These are phyloP conservation scores for Astrephomene gubernaculifera DNA, from an alignment of 139 green algal genomes.

Conservation along the genomic window DNA sequence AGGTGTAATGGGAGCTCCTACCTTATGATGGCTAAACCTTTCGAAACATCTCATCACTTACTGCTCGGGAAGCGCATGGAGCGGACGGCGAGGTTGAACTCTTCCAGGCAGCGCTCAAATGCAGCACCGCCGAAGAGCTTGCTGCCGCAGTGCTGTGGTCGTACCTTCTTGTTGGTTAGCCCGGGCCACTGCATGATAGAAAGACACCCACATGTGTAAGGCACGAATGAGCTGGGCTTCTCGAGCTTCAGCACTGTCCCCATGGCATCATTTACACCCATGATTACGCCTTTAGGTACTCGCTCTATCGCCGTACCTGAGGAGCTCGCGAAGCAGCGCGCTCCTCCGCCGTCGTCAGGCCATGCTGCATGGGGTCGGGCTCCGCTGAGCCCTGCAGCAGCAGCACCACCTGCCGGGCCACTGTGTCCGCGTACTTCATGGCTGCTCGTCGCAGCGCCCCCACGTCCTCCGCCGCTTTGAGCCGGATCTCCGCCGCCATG, in stretches of 20 bases:
- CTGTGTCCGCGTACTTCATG: constrained; percentile 53
- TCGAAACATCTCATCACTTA: too few relatives aligned
- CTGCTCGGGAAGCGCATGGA: constrained; percentile 80
- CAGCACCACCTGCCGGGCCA: constrained; percentile 58
- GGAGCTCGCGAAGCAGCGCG: constrained; percentile 47
- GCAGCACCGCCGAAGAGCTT: constrained; percentile 92
- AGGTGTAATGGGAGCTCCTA: too few relatives aligned
- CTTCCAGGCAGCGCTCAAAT: constrained; percentile 90
- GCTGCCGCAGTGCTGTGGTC: constrained; percentile 75
- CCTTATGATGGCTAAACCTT: too few relatives aligned
- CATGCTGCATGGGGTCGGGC: constrained; percentile 82
- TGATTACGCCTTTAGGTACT: too few relatives aligned
- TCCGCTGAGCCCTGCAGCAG: constrained; percentile 80
- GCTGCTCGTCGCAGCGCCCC: constrained; percentile 36
- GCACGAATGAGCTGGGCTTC: too few relatives aligned
- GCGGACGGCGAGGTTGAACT: constrained; percentile 80
- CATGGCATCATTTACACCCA: too few relatives aligned
- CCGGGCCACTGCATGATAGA: constrained; percentile 73
- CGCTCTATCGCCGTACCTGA: background rate
- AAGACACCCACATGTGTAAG: too few relatives aligned
- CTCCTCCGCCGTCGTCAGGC: constrained; percentile 87
- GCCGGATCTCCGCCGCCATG: constrained; percentile 66
- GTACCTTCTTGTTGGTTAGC: constrained; percentile 51
- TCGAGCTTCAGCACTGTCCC: too few relatives aligned
- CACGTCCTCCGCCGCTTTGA: constrained; percentile 82